Evolutionary conservation across 768 basidiomycete species (phyloP).

Genomic region (Boletus speciosus): DNA sequence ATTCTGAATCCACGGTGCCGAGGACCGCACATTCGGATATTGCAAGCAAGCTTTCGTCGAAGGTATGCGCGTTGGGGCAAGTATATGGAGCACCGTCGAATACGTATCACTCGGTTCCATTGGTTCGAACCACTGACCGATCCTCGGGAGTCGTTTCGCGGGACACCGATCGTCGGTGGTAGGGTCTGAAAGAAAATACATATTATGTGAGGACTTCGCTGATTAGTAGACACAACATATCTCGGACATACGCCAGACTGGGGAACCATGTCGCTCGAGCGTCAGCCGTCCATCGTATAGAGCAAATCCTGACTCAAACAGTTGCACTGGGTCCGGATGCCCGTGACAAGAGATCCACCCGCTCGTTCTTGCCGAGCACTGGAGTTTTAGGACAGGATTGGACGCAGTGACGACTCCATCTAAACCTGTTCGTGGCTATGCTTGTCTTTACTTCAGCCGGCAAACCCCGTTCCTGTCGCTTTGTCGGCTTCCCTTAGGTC

Average conservation of each 20-base stretch:
- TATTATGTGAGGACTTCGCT: neutral
- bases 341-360: neutral
- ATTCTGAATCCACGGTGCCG: neutral
- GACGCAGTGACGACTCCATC: no score
- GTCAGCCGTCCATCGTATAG: neutral
- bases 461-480: no score
- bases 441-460: no score
- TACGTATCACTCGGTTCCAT: neutral
- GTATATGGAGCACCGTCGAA: neutral
- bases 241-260: no score
- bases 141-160: neutral
- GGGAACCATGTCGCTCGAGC: neutral
- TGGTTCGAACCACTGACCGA: neutral
- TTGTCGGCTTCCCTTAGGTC: no score
- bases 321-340: neutral
- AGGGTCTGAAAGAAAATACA: neutral
- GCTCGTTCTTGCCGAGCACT: neutral
- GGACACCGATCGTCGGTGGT: neutral
- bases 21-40: neutral
- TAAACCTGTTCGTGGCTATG: no score
- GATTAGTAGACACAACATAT: no score
- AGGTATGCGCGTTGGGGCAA: neutral
- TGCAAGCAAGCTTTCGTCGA: neutral
- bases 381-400: no score
- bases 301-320: neutral